These are phyloP conservation scores for Sporothrix globosa DNA, from an alignment of 2,329 filamentous ascomycete species.

Conservation along the genomic window DNA sequence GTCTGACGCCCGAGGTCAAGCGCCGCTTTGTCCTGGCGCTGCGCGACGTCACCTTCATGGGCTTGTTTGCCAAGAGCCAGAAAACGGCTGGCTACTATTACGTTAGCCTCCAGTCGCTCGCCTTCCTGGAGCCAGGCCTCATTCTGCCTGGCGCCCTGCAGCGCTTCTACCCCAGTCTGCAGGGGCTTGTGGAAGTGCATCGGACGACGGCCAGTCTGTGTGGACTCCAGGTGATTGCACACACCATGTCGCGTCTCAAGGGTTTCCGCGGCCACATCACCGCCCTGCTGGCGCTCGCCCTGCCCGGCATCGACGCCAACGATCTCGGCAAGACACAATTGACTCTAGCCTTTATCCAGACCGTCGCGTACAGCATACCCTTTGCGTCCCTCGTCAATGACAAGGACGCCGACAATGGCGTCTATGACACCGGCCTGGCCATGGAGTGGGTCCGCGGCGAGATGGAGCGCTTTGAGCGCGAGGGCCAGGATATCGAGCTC, in stretches of 20 bases:
- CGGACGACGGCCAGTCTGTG: slow-evolving; percentile 91
- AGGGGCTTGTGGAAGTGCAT: slow-evolving; percentile 95
- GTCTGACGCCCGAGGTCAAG: slow-evolving; percentile 79
- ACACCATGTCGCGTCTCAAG: slow-evolving; percentile 88
- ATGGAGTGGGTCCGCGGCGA: slow-evolving; percentile 93
- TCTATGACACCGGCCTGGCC: slow-evolving; percentile 75
- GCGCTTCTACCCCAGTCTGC: slow-evolving; percentile 94
- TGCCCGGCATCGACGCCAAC: slow-evolving; percentile 97
- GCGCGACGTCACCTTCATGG: slow-evolving; percentile 95
- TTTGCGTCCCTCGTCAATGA: slow-evolving; percentile 75
- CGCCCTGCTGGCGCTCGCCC: slow-evolving; percentile 83
- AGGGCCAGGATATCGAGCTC: slow-evolving; percentile 81
- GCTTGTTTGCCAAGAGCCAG: slow-evolving; percentile 92
- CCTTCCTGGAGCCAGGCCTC: slow-evolving; percentile 86
- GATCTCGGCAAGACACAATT: slow-evolving; percentile 96
- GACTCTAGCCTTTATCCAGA: slow-evolving; percentile 92
- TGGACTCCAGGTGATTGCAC: slow-evolving; percentile 87
- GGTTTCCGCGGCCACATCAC: slow-evolving; percentile 97
- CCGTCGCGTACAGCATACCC: slow-evolving; percentile 93
- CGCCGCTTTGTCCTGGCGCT: slow-evolving; percentile 85
- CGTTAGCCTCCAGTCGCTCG: slow-evolving; percentile 83
- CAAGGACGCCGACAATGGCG: slow-evolving; percentile 65
- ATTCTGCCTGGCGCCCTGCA: slow-evolving; percentile 93
- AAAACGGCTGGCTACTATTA: slow-evolving; percentile 91
- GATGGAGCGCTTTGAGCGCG: slow-evolving; percentile 89